Evolutionary conservation across 495 filamentous ascomycete genomes (phyloP).

Genomic region (Hyaloscypha finlandica): DNA sequence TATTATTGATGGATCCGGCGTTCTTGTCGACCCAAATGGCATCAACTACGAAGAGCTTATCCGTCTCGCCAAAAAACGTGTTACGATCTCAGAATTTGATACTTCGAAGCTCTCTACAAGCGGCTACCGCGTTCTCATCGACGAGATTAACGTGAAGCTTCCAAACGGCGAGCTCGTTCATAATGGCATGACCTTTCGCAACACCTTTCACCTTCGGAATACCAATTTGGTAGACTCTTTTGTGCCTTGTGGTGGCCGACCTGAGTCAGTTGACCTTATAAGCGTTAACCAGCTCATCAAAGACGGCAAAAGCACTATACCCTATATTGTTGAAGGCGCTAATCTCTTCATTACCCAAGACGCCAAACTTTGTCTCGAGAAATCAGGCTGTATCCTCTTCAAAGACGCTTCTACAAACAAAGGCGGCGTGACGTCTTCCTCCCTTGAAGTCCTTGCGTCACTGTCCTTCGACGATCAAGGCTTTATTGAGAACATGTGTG

Average conservation of each 20-base stretch:
- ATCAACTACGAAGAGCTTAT: slow-evolving; percentile 81
- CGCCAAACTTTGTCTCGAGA: slow-evolving; percentile 90
- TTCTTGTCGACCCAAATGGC: slow-evolving; percentile 89
- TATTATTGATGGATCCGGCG: slow-evolving; percentile 93
- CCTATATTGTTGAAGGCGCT: slow-evolving; percentile 96
- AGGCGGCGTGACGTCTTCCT: slow-evolving; percentile 96
- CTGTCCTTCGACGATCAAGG: slow-evolving; percentile 87
- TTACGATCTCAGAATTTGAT: slow-evolving; percentile 89
- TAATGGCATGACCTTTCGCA: slow-evolving; percentile 95
- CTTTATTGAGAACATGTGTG: slow-evolving; percentile 93
- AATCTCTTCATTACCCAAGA: slow-evolving; percentile 99
- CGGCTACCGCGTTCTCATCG: slow-evolving; percentile 88
- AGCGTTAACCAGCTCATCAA: slow-evolving; percentile 82
- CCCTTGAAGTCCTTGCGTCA: slow-evolving; percentile 91
- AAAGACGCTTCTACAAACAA: slow-evolving; percentile 99
- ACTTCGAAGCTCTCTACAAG: slow-evolving; percentile 78
- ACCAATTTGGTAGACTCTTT: slow-evolving; percentile 79
- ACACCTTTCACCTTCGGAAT: slow-evolving; percentile 89
- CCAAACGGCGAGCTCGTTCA: slow-evolving; percentile 82
- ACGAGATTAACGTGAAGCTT: slow-evolving; percentile 82
- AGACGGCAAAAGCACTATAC: slow-evolving; percentile 80
- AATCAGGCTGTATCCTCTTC: slow-evolving; percentile 89
- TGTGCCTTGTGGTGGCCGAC: slow-evolving; percentile 94
- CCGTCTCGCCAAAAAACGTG: slow-evolving; percentile 80
- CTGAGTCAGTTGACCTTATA: slow-evolving; percentile 92